Evolutionary conservation across 495 filamentous ascomycete genomes (phyloP).

Genomic region (Lindgomyces ingoldianus): DNA sequence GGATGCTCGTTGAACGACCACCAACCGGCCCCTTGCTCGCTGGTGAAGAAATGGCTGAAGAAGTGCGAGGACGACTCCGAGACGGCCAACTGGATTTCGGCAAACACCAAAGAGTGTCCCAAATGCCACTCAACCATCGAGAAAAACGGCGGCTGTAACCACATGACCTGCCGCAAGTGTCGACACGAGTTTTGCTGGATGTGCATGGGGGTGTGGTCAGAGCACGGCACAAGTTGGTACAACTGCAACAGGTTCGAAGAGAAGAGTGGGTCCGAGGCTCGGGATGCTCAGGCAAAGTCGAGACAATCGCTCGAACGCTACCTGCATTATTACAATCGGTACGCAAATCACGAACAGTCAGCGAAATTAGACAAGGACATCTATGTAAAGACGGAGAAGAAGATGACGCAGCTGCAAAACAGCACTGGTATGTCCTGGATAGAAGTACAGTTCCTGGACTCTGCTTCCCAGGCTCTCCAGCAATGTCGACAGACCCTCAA

Average conservation of each 20-base stretch:
- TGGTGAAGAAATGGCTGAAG: conserved; percentile 96
- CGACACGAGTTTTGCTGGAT: conserved; percentile 99
- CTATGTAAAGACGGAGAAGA: conserved; percentile 94
- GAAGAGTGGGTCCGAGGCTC: conserved; percentile 85
- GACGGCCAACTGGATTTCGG: conserved; percentile 98
- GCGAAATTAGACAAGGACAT: conserved; percentile 96
- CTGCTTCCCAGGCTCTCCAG: conserved; percentile 90
- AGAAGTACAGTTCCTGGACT: conserved; percentile 93
- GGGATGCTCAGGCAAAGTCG: conserved; percentile 87
- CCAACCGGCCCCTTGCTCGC: conserved; percentile 84
- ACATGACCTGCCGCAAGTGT: conserved; percentile 99
- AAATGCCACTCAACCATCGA: conserved; percentile 96
- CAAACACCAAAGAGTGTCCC: conserved; percentile 97
- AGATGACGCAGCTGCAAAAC: conserved; percentile 94
- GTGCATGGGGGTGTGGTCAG: conserved; percentile 98
- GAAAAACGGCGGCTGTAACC: conserved; percentile 99
- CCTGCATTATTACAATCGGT: conserved; percentile 97
- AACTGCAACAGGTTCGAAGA: conserved; percentile 98
- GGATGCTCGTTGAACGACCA: conserved; percentile 93
- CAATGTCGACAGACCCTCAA: conserved; percentile 95
- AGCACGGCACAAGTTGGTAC: conserved; percentile 99
- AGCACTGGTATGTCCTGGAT: conserved; percentile 98
- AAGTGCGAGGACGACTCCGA: conserved; percentile 99
- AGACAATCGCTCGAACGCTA: conserved; percentile 89
- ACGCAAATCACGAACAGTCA: conserved; percentile 97